Conservation (phyloP, 352 stramenopile genomes). For the Globisporangium orthogonon region DNA sequence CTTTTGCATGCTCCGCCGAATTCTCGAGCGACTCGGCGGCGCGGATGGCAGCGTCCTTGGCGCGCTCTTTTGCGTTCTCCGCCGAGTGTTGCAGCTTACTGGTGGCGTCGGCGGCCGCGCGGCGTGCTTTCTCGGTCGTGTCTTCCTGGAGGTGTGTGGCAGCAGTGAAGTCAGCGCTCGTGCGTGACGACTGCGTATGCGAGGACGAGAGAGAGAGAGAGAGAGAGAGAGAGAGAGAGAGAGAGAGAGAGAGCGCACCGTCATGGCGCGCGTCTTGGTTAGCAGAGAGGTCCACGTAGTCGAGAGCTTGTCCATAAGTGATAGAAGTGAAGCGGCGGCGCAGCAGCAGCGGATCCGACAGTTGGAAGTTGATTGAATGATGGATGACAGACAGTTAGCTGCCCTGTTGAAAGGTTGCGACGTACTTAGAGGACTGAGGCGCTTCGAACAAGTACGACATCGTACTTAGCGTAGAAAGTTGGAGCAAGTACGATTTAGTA, state of each 20-base stretch:
- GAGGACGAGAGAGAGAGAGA: too few species aligned
- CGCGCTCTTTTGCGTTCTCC: constrained; percentile 1
- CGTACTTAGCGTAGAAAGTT: too few species aligned
- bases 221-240: neutral
- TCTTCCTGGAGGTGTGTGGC: neutral
- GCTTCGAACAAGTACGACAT: neutral
- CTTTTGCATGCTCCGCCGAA: constrained; percentile 1
- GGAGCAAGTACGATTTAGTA: neutral
- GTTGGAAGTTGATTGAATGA: neutral
- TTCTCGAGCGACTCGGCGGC: constrained; percentile 6
- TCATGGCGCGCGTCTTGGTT: constrained; percentile 4
- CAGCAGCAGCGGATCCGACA: neutral
- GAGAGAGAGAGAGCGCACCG: neutral
- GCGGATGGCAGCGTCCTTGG: constrained; percentile 11
- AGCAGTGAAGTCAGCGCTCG: neutral
- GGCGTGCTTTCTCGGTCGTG: constrained; percentile 7
- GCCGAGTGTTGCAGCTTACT: constrained; percentile 14
- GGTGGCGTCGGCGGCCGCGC: constrained; percentile 5
- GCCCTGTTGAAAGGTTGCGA: neutral
- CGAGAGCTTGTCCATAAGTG: constrained; percentile 12
- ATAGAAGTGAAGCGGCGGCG: too few species aligned
- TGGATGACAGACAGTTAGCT: neutral
- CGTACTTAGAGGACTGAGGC: too few species aligned
- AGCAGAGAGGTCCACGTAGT: constrained; percentile 11
- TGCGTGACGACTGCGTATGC: too few species aligned